Conservation (phyloP, 1,284 basidiomycete genomes). For the Boletus albobrunnescens region DNA sequence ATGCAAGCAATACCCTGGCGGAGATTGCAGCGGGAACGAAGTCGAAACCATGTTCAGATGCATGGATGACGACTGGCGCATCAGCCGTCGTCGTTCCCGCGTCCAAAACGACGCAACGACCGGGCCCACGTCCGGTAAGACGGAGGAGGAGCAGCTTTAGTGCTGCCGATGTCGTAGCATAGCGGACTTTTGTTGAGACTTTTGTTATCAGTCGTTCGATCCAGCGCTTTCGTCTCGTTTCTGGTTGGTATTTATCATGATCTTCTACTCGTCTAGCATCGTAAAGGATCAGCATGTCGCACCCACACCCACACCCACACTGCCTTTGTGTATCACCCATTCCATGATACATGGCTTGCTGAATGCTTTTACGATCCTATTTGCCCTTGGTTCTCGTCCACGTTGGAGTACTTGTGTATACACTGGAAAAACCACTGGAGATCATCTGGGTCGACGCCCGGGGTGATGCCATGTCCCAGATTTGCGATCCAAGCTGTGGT, state of each 20-base stretch:
- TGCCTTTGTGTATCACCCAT: slow-evolving; percentile 20
- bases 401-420: slow-evolving; percentile 75
- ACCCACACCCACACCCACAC: slow-evolving; percentile 11
- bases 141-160: slow-evolving; percentile 79
- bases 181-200: slow-evolving; percentile 18
- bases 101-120: slow-evolving; percentile 60
- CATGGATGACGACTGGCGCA: slow-evolving; percentile 72
- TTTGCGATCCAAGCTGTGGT: slow-evolving; percentile 88
- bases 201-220: slow-evolving; percentile 6
- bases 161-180: slow-evolving; percentile 74
- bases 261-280: slow-evolving; percentile 24
- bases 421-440: slow-evolving; percentile 88
- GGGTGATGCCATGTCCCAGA: slow-evolving; percentile 95
- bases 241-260: slow-evolving; percentile 30
- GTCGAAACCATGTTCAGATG: slow-evolving; percentile 42
- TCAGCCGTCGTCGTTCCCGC: slow-evolving; percentile 64
- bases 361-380: slow-evolving; percentile 1
- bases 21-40: slow-evolving; percentile 42
- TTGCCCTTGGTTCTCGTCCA: slow-evolving; percentile 2
- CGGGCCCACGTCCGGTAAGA: slow-evolving; percentile 64
- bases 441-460: slow-evolving; percentile 92
- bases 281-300: slow-evolving; percentile 29
- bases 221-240: slow-evolving; percentile 6
- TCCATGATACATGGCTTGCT: slow-evolving; percentile 13
- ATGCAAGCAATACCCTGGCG: slow-evolving; percentile 46